These are phyloP conservation scores for Cinchona pubescens DNA, from an alignment of 257 asterid genomes.

Conservation along the genomic window DNA sequence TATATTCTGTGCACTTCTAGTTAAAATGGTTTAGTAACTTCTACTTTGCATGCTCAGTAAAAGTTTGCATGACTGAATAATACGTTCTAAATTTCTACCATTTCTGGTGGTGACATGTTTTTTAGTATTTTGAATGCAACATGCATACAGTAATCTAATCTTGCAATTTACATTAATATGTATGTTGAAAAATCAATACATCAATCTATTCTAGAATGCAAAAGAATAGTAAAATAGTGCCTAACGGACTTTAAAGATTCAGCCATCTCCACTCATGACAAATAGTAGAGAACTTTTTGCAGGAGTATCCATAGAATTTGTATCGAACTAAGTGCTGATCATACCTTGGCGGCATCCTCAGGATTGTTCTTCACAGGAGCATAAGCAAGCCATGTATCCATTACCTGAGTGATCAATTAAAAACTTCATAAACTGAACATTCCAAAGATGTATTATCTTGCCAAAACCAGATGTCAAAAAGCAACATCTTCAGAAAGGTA, in stretches of 20 bases:
- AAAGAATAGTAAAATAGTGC: background rate
- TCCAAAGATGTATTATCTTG: background rate
- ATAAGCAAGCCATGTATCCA: slow-evolving; percentile 96
- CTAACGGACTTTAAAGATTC: background rate
- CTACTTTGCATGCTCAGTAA: background rate
- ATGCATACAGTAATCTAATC: background rate
- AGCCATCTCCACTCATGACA: background rate
- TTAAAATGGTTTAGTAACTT: background rate
- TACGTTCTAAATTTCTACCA: background rate
- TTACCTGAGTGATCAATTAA: slow-evolving; percentile 43
- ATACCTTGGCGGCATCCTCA: slow-evolving; percentile 99
- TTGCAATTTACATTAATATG: background rate
- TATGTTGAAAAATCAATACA: background rate
- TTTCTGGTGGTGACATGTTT: background rate
- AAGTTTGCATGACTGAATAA: background rate
- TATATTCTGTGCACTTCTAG: background rate
- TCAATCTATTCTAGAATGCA: background rate
- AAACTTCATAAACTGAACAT: slow-evolving; percentile 3
- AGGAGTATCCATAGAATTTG: background rate
- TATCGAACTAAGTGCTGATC: slow-evolving; percentile 4
- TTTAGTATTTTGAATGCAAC: background rate
- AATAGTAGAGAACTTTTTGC: background rate
- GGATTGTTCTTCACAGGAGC: slow-evolving; percentile 99
- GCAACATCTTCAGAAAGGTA: background rate
- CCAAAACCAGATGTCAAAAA: slow-evolving; percentile 10